Percentiles rank a stretch among this genome's conserved stretches.
These are phyloP conservation scores for Scutellaria galericulata DNA, from an alignment of 257 asterid genomes.

Conservation along the genomic window DNA sequence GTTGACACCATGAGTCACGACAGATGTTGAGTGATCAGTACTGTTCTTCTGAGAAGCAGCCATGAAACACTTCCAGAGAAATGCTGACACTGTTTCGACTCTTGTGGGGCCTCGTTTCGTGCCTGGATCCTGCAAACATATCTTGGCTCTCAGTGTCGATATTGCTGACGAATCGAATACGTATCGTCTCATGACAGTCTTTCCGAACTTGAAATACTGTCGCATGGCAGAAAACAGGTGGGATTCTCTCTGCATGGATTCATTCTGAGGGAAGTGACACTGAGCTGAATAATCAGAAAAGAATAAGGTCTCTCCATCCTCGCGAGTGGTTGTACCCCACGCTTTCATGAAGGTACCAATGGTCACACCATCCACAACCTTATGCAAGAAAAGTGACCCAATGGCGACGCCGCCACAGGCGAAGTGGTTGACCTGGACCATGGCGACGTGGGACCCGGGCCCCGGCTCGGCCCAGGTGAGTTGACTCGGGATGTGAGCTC, in stretches of 20 bases:
- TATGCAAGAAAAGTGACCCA: constrained; percentile 45
- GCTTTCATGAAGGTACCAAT: constrained; percentile 45
- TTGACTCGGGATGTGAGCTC: constrained; percentile 43
- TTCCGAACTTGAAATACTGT: constrained; percentile 42
- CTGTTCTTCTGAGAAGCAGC: constrained; percentile 17
- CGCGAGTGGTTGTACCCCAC: constrained; percentile 38
- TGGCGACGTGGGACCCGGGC: constrained; percentile 43
- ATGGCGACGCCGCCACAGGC: constrained; percentile 50
- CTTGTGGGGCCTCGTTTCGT: constrained; percentile 37
- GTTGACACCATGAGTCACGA: constrained; percentile 49
- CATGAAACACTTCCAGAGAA: constrained; percentile 53
- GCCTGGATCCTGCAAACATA: neutral
- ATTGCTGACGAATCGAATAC: constrained; percentile 43
- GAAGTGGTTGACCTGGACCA: constrained; percentile 45
- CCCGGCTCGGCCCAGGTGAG: constrained; percentile 50
- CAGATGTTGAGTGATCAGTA: neutral
- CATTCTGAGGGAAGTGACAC: constrained; percentile 44
- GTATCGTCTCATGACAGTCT: constrained; percentile 44
- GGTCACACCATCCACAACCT: constrained; percentile 44
- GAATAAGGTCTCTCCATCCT: neutral
- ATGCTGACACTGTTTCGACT: constrained; percentile 47
- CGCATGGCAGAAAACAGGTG: constrained; percentile 49
- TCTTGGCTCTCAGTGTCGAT: constrained; percentile 27
- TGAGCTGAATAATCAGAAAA: constrained; percentile 37
- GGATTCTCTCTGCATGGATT: constrained; percentile 38